phyloP scores from a whole-genome alignment of 768 basidiomycete species.

The Leccinum subtestaceum region DNA sequence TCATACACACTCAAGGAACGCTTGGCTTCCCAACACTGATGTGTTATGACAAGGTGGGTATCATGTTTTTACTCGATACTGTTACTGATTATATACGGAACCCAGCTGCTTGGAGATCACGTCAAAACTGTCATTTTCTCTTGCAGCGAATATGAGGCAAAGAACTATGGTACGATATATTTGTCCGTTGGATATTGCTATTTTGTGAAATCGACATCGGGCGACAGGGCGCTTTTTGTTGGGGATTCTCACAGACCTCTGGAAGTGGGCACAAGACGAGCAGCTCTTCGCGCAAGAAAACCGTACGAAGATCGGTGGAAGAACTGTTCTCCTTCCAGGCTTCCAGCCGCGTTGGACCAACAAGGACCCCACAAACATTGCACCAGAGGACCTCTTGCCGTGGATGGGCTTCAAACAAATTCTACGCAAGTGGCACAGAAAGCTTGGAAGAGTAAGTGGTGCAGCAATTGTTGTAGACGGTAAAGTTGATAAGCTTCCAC shows the following conservation, averaged over 20 bases:
- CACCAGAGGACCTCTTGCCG: conserved; percentile 53
- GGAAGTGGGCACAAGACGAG: conserved; percentile 79
- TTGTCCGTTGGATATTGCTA: not conserved
- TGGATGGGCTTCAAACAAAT: conserved; percentile 73
- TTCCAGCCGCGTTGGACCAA: conserved; percentile 55
- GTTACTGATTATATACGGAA: conserved; percentile 6
- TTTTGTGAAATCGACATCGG: conserved; percentile 1
- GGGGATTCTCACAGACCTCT: conserved; percentile 73
- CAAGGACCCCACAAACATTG: conserved; percentile 39
- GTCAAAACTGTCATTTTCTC: conserved; percentile 84
- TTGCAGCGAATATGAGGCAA: conserved; percentile 94
- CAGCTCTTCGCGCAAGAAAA: conserved; percentile 69
- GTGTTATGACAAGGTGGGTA: conserved; percentile 75
- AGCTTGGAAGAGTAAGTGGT: conserved; percentile 60
- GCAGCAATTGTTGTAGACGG: not conserved
- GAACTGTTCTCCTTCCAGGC: conserved; percentile 62
- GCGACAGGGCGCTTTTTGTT: conserved; percentile 78
- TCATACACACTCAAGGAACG: conserved; percentile 86
- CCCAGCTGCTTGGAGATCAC: conserved; percentile 79
- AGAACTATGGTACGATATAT: conserved; percentile 73
- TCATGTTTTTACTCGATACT: not conserved
- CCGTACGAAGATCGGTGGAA: conserved; percentile 61
- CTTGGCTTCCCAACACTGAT: conserved; percentile 82
- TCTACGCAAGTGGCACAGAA: conserved; percentile 81
- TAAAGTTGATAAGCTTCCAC: conserved; percentile 4